Conservation (phyloP, 441 rosid species). For the Manihot esculenta region DNA sequence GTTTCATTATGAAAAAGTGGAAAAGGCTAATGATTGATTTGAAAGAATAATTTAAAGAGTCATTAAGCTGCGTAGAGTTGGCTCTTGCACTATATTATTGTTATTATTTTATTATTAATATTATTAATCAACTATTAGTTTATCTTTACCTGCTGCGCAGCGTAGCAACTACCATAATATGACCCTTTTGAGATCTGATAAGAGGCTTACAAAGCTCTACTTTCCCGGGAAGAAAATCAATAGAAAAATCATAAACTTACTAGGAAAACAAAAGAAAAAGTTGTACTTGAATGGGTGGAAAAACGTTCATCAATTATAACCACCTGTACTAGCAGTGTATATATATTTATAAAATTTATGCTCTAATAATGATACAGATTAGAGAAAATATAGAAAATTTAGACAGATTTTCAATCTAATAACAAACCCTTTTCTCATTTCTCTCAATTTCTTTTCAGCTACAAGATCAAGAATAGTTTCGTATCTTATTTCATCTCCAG, state of each 20-base stretch:
- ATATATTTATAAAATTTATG: background rate
- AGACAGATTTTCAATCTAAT: constrained; percentile 27
- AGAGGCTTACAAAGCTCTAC: constrained; percentile 24
- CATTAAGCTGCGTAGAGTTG: background rate
- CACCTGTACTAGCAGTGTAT: constrained; percentile 10
- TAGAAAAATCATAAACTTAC: too few species aligned
- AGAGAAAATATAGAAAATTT: constrained; percentile 11
- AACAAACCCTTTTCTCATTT: constrained; percentile 23
- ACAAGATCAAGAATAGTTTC: constrained; percentile 5
- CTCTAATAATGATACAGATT: constrained; percentile 25
- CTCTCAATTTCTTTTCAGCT: constrained; percentile 25
- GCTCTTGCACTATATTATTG: too few species aligned
- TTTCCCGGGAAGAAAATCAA: constrained; percentile 13
- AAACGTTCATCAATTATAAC: constrained; percentile 11
- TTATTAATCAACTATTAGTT: background rate
- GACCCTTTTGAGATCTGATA: constrained; percentile 19
- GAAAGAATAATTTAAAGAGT: too few species aligned
- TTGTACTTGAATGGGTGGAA: background rate
- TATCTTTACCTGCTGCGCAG: constrained; percentile 2
- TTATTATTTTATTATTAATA: too few species aligned
- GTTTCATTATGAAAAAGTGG: too few species aligned
- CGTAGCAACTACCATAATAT: constrained; percentile 7
- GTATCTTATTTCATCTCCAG: constrained; percentile 57
- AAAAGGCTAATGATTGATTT: too few species aligned
- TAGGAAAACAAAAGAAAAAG: background rate